These are phyloP conservation scores for Scutellaria barbata DNA, from an alignment of 257 asterid species.

Conservation along the genomic window DNA sequence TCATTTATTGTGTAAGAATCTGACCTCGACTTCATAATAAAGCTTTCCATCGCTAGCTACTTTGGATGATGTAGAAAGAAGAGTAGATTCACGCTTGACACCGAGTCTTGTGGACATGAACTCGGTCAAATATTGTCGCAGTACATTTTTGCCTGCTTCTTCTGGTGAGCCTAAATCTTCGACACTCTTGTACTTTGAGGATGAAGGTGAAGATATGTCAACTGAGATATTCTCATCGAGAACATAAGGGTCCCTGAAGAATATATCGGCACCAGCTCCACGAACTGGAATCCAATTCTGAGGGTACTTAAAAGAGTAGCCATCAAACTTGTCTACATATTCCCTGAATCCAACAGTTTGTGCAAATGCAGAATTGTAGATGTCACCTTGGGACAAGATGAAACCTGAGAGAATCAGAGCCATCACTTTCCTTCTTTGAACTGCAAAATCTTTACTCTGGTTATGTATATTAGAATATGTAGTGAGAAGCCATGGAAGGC, in stretches of 20 bases:
- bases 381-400: constrained; percentile 45
- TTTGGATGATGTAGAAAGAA: constrained; percentile 83
- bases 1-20: constrained; percentile 12
- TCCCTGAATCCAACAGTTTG: constrained; percentile 69
- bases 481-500: constrained; percentile 57
- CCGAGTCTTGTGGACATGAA: constrained; percentile 99
- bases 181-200: constrained; percentile 77
- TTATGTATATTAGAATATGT: constrained; percentile 59
- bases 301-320: constrained; percentile 84
- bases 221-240: constrained; percentile 89
- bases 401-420: constrained; percentile 68
- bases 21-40: constrained; percentile 84
- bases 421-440: constrained; percentile 79
- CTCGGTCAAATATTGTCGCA: constrained; percentile 85
- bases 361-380: constrained; percentile 48
- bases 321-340: constrained; percentile 80
- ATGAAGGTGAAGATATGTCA: constrained; percentile 90
- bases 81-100: constrained; percentile 74
- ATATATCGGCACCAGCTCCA: constrained; percentile 96
- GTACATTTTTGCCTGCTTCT: constrained; percentile 80
- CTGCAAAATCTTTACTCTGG: constrained; percentile 96
- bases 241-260: constrained; percentile 93
- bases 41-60: constrained; percentile 82
- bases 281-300: constrained; percentile 94
- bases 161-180: constrained; percentile 89